phyloP scores from a whole-genome alignment of 176 grass and related monocot genomes.

The Eleusine coracana region DNA sequence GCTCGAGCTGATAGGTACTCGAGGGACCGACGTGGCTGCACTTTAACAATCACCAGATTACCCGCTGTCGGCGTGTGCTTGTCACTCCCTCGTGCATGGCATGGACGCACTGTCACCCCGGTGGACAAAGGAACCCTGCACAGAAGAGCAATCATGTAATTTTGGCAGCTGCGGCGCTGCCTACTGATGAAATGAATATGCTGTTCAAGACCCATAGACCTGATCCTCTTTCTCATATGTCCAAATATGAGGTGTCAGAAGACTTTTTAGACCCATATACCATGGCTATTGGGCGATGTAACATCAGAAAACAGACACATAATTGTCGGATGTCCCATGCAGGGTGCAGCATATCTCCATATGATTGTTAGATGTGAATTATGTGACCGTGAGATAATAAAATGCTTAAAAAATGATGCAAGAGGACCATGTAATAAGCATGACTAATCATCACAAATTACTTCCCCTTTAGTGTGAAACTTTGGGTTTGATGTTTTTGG shows the following conservation, averaged over 20 bases:
- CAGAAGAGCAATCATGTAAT: background rate
- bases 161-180: background rate
- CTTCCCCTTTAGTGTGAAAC: background rate
- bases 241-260: background rate
- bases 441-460: background rate
- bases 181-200: background rate
- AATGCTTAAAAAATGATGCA: slow-evolving; percentile 5
- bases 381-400: slow-evolving; percentile 13
- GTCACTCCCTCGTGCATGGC: background rate
- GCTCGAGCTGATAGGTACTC: background rate
- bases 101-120: slow-evolving; percentile 18
- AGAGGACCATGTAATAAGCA: slow-evolving; percentile 4
- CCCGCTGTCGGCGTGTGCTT: slow-evolving; percentile 3
- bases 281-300: background rate
- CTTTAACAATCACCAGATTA: slow-evolving; percentile 10
- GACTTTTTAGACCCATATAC: background rate
- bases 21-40: slow-evolving; percentile 2
- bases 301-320: slow-evolving; percentile 15
- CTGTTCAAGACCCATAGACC: background rate
- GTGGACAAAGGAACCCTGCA: slow-evolving; percentile 5
- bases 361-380: slow-evolving; percentile 17
- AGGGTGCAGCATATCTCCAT: background rate
- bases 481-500: background rate
- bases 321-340: slow-evolving; percentile 23
- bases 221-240: slow-evolving; percentile 21